These are phyloP conservation scores for Syzygium malaccense DNA, from an alignment of 441 rosid species.

Conservation along the genomic window DNA sequence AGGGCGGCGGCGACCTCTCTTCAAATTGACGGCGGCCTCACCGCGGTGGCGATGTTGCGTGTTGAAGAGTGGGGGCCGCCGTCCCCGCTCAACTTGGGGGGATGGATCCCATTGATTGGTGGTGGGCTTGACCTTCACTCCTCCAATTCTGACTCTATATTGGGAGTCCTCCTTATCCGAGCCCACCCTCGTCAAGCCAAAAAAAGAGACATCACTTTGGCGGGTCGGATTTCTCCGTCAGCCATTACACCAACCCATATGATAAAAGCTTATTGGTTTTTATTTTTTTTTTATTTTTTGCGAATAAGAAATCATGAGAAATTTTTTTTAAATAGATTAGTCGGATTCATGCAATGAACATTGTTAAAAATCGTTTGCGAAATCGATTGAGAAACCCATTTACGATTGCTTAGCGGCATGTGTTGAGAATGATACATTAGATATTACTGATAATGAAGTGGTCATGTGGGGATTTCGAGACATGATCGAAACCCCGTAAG, in stretches of 20 bases:
- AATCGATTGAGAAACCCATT: not conserved
- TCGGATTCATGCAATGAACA: not conserved
- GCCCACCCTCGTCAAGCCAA: not conserved
- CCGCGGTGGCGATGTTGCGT: not conserved
- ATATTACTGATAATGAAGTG: not conserved
- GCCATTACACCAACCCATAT: not conserved
- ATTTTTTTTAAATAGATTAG: accelerated
- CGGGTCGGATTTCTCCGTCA: not conserved
- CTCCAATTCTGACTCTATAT: not conserved
- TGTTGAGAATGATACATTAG: not conserved
- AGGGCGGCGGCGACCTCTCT: not conserved
- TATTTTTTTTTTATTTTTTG: not conserved
- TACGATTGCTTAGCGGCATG: not conserved
- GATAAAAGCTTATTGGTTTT: not conserved
- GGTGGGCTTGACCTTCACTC: not conserved
- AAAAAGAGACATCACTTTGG: not conserved
- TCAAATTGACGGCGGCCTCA: accelerated
- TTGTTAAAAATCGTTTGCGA: not conserved
- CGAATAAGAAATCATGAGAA: not conserved
- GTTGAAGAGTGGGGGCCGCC: not conserved
- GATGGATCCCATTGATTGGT: not conserved
- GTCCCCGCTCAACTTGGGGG: not conserved
- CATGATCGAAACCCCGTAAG: not conserved
- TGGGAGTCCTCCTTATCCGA: not conserved
- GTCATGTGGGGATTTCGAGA: not conserved